Conservation (phyloP, 208 protist species). For the Wallacemonas rigidus region DNA sequence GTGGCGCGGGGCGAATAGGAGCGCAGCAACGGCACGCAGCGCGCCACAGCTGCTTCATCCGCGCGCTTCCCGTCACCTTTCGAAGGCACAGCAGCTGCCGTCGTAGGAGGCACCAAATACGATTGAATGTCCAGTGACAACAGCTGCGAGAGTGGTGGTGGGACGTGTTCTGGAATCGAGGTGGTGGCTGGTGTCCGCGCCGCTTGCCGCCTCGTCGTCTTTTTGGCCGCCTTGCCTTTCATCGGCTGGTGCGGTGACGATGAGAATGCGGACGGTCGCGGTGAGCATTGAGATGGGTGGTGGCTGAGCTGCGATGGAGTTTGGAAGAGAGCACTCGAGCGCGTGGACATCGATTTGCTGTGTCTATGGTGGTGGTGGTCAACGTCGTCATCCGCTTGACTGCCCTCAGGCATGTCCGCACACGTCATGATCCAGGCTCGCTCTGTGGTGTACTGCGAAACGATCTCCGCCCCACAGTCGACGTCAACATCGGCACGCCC, state of each 20-base stretch:
- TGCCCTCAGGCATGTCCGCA: not conserved
- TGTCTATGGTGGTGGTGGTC: no score
- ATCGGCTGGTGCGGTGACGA: no score
- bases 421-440: conserved; percentile 11
- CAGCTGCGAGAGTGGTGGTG: conserved; percentile 9
- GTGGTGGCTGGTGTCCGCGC: not conserved
- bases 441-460: conserved; percentile 4
- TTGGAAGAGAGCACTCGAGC: not conserved
- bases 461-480: not conserved
- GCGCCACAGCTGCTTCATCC: no score
- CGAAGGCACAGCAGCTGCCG: no score
- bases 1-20: no score
- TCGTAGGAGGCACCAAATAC: not conserved
- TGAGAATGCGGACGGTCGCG: no score
- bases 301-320: not conserved
- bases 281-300: not conserved
- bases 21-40: no score
- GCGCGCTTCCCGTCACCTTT: no score
- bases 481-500: no score
- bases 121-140: conserved; percentile 11
- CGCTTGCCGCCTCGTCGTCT: no score
- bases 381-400: not conserved
- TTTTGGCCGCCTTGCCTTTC: no score
- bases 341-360: not conserved
- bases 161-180: no score